These are phyloP conservation scores for Ogataea paradorogensis DNA, from an alignment of 805 yeast genomes.

Conservation along the genomic window DNA sequence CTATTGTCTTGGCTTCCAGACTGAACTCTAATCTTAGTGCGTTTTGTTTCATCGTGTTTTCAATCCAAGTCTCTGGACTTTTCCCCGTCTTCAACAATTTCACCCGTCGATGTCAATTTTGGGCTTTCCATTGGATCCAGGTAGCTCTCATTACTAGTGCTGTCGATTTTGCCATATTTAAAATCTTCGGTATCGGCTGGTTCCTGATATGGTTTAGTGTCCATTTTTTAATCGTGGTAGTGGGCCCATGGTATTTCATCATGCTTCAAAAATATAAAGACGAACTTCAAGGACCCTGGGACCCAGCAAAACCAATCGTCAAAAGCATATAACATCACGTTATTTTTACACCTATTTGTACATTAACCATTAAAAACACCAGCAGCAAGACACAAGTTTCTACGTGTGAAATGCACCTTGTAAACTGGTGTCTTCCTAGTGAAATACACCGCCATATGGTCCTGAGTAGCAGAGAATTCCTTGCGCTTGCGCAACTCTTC, in stretches of 20 bases:
- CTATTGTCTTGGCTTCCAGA: constrained; percentile 89
- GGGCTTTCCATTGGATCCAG: constrained; percentile 33
- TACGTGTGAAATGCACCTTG: constrained; percentile 86
- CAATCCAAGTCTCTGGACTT: constrained; percentile 68
- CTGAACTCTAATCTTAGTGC: constrained; percentile 70
- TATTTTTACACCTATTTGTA: constrained; percentile 11
- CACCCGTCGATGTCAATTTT: constrained; percentile 43
- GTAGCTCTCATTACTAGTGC: constrained; percentile 26
- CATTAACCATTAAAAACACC: constrained; percentile 67
- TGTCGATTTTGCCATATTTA: constrained; percentile 34
- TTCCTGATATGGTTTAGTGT: constrained; percentile 49
- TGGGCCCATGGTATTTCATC: constrained; percentile 69
- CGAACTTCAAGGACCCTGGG: constrained; percentile 93
- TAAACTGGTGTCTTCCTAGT: constrained; percentile 94
- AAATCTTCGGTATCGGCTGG: constrained; percentile 40
- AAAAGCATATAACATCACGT: constrained; percentile 27
- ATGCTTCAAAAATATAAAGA: constrained; percentile 74
- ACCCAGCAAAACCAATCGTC: constrained; percentile 72
- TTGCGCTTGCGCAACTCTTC: constrained; percentile 55
- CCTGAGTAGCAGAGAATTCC: constrained; percentile 78
- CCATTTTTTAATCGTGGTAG: constrained; percentile 47
- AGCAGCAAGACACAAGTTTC: constrained; percentile 88
- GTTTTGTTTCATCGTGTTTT: constrained; percentile 75
- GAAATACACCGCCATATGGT: constrained; percentile 89
- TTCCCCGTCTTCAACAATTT: constrained; percentile 68